Percentiles rank a stretch among this genome's conserved stretches.
These are phyloP conservation scores for Petunia hybrid DNA, from an alignment of 305 asterid species.

Conservation along the genomic window DNA sequence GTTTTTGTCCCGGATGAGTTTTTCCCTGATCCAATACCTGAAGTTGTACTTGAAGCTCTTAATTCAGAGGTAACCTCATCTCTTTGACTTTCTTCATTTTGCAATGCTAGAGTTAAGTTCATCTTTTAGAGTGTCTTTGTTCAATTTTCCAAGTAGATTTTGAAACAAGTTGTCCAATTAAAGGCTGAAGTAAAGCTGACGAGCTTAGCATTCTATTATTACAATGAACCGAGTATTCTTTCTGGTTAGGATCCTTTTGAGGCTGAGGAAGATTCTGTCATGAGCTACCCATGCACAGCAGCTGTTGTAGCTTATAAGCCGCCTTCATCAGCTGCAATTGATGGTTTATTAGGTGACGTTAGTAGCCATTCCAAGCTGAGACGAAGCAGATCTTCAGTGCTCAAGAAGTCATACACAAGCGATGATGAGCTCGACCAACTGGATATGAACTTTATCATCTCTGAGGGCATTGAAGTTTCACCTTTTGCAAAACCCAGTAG, in stretches of 20 bases:
- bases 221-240: conserved; percentile 15
- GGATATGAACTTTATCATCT: conserved; percentile 69
- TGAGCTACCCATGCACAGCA: conserved; percentile 67
- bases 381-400: conserved; percentile 59
- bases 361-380: conserved; percentile 60
- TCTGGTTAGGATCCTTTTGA: conserved; percentile 56
- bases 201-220: background rate
- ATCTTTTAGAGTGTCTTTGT: background rate
- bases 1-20: conserved; percentile 88
- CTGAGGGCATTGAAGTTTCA: conserved; percentile 55
- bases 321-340: conserved; percentile 70
- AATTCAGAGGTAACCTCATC: conserved; percentile 65
- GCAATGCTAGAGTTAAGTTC: conserved; percentile 2
- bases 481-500: conserved; percentile 54
- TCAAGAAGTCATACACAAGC: conserved; percentile 74
- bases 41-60: conserved; percentile 63
- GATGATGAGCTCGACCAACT: conserved; percentile 91
- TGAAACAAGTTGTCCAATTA: background rate
- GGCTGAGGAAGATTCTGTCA: conserved; percentile 43
- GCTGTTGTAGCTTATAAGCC: conserved; percentile 61
- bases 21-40: conserved; percentile 86
- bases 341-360: conserved; percentile 61
- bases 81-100: conserved; percentile 11
- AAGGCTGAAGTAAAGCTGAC: background rate
- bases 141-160: background rate